Percentiles rank a stretch among this genome's conserved stretches.
Conservation (phyloP, 2,329 filamentous ascomycete species). For the Ceratocystis eucalypticola region DNA sequence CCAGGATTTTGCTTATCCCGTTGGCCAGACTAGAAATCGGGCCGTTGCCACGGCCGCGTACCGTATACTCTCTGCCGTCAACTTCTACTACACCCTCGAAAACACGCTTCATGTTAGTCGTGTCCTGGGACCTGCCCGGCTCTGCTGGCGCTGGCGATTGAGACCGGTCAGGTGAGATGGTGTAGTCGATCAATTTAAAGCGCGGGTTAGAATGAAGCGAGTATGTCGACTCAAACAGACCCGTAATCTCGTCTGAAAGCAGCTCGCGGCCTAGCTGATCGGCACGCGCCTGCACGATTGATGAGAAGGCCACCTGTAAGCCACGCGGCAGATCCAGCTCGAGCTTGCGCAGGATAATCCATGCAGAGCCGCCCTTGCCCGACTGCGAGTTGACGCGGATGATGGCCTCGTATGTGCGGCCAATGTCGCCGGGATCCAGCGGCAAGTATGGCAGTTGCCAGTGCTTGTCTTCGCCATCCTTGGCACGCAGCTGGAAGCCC, state of each 20-base stretch:
- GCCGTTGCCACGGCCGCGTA: conserved; percentile 74
- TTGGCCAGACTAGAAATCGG: conserved; percentile 80
- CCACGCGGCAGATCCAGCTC: conserved; percentile 86
- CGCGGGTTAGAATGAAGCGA: conserved; percentile 59
- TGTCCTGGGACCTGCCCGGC: conserved; percentile 60
- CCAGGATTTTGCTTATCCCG: conserved; percentile 56
- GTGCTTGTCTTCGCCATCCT: conserved; percentile 45
- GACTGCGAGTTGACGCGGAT: conserved; percentile 96
- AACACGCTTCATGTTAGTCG: conserved; percentile 61
- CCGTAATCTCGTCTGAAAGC: conserved; percentile 66
- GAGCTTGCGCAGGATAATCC: conserved; percentile 80
- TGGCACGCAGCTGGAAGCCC: conserved; percentile 60
- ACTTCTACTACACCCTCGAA: conserved; percentile 78
- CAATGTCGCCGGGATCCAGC: conserved; percentile 84
- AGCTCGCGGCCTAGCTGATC: conserved; percentile 76
- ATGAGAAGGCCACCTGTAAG: conserved; percentile 81
- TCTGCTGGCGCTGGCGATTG: conserved; percentile 55
- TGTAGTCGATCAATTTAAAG: conserved; percentile 83
- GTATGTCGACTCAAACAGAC: conserved; percentile 80
- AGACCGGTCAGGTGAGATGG: conserved; percentile 72
- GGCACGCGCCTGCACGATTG: conserved; percentile 68
- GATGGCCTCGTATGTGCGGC: conserved; percentile 92
- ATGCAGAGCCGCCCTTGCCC: conserved; percentile 87
- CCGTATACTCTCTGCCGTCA: conserved; percentile 63
- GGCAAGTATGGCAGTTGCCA: conserved; percentile 91